Base-by-base conservation (phyloP, 768 basidiomycete genomes). In the Amanita brunnescens region DNA sequence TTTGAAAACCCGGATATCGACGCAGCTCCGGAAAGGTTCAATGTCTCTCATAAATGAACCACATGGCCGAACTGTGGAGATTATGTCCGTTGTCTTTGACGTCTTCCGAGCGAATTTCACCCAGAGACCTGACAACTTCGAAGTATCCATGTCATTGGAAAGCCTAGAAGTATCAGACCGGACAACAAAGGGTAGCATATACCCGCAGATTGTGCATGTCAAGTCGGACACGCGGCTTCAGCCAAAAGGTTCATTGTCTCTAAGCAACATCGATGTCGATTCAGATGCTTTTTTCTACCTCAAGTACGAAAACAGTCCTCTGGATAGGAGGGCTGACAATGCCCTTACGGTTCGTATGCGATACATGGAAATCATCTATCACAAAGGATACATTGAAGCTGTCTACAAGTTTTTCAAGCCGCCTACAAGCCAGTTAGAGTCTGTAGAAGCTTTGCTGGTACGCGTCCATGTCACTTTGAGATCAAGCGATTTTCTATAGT, bases 281-380 rank as follows among this genome's bases (percentile, higher is more conserved):
- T 67, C 68, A 13, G 77, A 78, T 6, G 76, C 81, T 2, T 97
- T 99, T 73, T 91, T 99, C 67, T 89, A 80, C 58, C 70, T 94
- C 59, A 91, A 89, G 62, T 87, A 93, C 57, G 96, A 98, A 69
- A 84, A 83, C 52, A 92, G 88, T 56, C 96, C 95, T 7, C 70
- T 97, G 35, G 91, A 96, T 63, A 83, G 85, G 47, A 81, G 90
- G 39, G 92, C 96, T 21, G 95, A 98, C 63, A 95, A 78, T 59
- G 91, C 87, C 1, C 71, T 99, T 48, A 88, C 87, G 10, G 79
- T 94, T 42, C 84, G 83, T 51, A 87, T 97, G 88, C 81, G 90
- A 9, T 87, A 95, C 59, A 87, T 95, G 83, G 95, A 98, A 67
- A 86, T 99, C 56, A 88, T 99, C 37, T 99, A 99, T 62, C 92